phyloP scores from a whole-genome alignment of 306 rosid species.

The Rosa persica region DNA sequence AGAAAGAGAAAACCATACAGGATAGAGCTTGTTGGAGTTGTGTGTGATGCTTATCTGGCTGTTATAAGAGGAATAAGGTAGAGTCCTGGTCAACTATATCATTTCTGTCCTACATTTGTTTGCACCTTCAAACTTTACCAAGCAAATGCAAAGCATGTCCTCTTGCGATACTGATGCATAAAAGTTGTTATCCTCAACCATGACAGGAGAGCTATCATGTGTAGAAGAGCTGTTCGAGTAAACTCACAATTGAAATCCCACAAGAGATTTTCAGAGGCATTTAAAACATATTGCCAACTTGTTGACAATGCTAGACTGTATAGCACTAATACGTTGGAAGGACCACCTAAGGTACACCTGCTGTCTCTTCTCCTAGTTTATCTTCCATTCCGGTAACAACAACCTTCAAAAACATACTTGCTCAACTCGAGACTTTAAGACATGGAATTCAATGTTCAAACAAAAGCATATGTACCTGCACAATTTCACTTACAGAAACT shows the following conservation, averaged over 20 bases:
- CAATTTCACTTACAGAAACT: background rate
- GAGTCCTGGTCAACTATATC: slow-evolving; percentile 3
- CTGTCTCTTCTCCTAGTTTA: slow-evolving; percentile 6
- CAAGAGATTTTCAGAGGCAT: slow-evolving; percentile 87
- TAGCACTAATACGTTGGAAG: slow-evolving; percentile 86
- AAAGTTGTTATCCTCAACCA: slow-evolving; percentile 16
- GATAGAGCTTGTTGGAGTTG: slow-evolving; percentile 94
- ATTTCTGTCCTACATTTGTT: slow-evolving; percentile 4
- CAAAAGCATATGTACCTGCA: background rate
- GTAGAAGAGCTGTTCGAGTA: slow-evolving; percentile 90
- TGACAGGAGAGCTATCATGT: slow-evolving; percentile 85
- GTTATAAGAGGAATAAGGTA: slow-evolving; percentile 90
- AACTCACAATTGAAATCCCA: slow-evolving; percentile 82
- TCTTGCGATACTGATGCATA: slow-evolving; percentile 4
- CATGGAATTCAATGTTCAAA: background rate
- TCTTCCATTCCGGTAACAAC: slow-evolving; percentile 5
- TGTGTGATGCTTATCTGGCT: slow-evolving; percentile 94
- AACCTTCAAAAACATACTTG: background rate
- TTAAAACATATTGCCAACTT: slow-evolving; percentile 65
- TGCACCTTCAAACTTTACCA: background rate
- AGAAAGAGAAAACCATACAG: slow-evolving; percentile 90
- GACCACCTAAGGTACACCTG: slow-evolving; percentile 74
- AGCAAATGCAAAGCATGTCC: background rate
- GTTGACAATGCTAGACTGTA: slow-evolving; percentile 84
- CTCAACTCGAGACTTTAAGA: too few relatives aligned